Percentiles rank a stretch among this genome's conserved stretches.
Evolutionary conservation across 257 asterid species (phyloP).

Genomic region (Nicotiana tabacum): DNA sequence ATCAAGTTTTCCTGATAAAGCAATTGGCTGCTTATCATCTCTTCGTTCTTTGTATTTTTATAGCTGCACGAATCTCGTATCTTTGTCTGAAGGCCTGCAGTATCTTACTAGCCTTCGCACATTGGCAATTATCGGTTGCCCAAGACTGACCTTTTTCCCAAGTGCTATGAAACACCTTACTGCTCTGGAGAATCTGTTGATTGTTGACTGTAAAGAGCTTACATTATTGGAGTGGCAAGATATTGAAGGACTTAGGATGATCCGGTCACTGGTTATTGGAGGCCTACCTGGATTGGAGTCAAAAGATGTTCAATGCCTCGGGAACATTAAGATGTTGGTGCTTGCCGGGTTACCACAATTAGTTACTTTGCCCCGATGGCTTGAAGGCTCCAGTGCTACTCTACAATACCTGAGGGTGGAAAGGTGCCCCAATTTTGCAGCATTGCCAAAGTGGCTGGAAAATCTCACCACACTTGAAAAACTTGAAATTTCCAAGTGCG

Average conservation of each 20-base stretch:
- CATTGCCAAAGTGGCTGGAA: not conserved
- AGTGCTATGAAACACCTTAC: not conserved
- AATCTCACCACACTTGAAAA: not conserved
- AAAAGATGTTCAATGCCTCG: not conserved
- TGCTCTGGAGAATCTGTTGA: not conserved
- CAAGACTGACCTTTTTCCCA: constrained; percentile 10
- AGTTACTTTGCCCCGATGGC: constrained; percentile 4
- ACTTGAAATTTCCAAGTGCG: not conserved
- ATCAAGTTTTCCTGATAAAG: not conserved
- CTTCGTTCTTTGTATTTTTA: not conserved
- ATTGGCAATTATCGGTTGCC: not conserved
- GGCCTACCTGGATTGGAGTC: not conserved
- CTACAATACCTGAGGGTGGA: not conserved
- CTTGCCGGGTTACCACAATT: not conserved
- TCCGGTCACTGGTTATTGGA: not conserved
- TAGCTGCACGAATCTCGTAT: constrained; percentile 2
- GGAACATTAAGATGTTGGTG: not conserved
- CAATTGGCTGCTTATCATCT: constrained; percentile 2
- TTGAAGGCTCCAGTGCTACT: not conserved
- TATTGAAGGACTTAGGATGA: constrained; percentile 1
- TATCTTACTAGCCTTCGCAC: not conserved
- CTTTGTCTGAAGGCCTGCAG: not conserved
- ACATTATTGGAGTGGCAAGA: constrained; percentile 6
- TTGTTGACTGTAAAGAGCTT: constrained; percentile 8
- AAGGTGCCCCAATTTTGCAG: not conserved